Percentiles rank a stretch among this genome's conserved stretches.
phyloP scores from a whole-genome alignment of 176 grass and related monocot species.

The Avena sativa region DNA sequence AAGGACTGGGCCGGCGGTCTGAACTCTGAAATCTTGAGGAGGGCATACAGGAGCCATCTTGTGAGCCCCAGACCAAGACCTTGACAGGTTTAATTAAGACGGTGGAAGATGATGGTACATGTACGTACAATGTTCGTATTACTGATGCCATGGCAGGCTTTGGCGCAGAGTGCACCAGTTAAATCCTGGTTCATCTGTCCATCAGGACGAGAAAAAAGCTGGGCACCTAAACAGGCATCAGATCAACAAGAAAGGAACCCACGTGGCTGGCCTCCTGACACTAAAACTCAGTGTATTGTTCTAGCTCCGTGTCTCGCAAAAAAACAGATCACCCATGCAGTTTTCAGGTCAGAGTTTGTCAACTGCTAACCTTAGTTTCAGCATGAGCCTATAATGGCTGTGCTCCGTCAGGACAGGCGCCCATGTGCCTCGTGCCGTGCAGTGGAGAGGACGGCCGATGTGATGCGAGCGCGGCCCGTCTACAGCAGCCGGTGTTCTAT shows the following conservation, averaged over 20 bases:
- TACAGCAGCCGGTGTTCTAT: slow-evolving; percentile 34
- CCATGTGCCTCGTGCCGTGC: slow-evolving; percentile 38
- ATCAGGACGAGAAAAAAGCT: slow-evolving; percentile 46
- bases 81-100: slow-evolving; percentile 31
- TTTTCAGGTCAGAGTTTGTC: slow-evolving; percentile 45
- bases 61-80: slow-evolving; percentile 36
- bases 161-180: slow-evolving; percentile 42
- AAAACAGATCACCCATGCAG: slow-evolving; percentile 35
- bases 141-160: slow-evolving; percentile 40
- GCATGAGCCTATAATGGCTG: slow-evolving; percentile 36
- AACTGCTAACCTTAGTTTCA: slow-evolving; percentile 41
- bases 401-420: slow-evolving; percentile 19
- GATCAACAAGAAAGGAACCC: slow-evolving; percentile 40
- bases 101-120: slow-evolving; percentile 34
- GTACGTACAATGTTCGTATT: slow-evolving; percentile 36
- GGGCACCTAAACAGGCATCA: slow-evolving; percentile 40
- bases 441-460: slow-evolving; percentile 11
- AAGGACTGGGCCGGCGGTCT: slow-evolving; percentile 16
- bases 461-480: slow-evolving; percentile 31
- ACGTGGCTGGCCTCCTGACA: slow-evolving; percentile 32
- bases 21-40: neutral
- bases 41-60: slow-evolving; percentile 32
- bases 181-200: slow-evolving; percentile 48
- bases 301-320: slow-evolving; percentile 28
- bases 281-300: slow-evolving; percentile 21